Percentiles rank a stretch among this genome's conserved stretches.
phyloP scores from a whole-genome alignment of 140 eudicot species.

The Erigeron philadelphicus region DNA sequence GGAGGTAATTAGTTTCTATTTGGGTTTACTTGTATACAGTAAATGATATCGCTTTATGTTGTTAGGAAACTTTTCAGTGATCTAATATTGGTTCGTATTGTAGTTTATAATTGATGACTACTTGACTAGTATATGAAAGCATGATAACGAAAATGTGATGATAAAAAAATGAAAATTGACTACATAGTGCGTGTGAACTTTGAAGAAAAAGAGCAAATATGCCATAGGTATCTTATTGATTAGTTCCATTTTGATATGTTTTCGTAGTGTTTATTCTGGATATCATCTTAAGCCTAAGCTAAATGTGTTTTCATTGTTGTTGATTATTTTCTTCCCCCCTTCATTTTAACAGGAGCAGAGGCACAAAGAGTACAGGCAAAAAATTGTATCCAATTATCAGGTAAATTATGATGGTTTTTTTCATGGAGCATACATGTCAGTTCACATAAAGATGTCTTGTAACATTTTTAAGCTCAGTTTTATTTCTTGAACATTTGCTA shows the following conservation, averaged over 20 bases:
- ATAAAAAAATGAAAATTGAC: too few species aligned
- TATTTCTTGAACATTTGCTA: neutral
- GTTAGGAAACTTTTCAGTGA: too few species aligned
- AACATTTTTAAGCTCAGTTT: neutral
- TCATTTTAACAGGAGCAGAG: constrained; percentile 52
- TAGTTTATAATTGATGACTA: too few species aligned
- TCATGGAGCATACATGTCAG: neutral
- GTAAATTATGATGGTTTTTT: constrained; percentile 27
- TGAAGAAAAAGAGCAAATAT: too few species aligned
- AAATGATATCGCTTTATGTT: too few species aligned
- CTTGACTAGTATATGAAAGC: too few species aligned
- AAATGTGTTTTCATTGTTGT: neutral
- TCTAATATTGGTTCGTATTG: too few species aligned
- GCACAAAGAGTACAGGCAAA: constrained; percentile 80
- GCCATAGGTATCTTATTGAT: neutral
- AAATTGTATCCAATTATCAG: constrained; percentile 76
- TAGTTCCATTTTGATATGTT: neutral
- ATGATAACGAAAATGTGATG: too few species aligned
- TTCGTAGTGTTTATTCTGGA: neutral
- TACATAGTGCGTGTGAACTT: too few species aligned
- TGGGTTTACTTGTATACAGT: too few species aligned
- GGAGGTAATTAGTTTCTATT: too few species aligned
- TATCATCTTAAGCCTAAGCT: neutral
- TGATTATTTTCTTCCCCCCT: constrained; percentile 14
- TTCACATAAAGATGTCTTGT: too few species aligned